These are phyloP conservation scores for Phaeosphaeria sp. DNA, from an alignment of 2,329 filamentous ascomycete genomes.

Conservation along the genomic window DNA sequence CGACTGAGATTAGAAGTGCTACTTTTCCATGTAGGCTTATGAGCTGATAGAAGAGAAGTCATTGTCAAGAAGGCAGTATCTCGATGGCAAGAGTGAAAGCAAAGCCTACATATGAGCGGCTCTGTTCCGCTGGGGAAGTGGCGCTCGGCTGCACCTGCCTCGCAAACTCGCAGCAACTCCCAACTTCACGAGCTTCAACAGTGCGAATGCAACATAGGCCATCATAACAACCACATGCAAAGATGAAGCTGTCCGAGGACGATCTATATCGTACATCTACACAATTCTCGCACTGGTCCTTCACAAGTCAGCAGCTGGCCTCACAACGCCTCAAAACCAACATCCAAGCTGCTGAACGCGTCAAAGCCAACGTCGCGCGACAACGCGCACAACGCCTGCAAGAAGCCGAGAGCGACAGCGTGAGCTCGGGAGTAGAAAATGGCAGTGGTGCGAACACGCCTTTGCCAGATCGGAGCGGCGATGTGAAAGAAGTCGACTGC, in stretches of 20 bases:
- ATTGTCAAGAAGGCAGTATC: too few relatives aligned
- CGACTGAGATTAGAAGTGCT: too few relatives aligned
- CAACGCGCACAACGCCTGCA: slow-evolving; percentile 47
- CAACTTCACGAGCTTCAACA: slow-evolving; percentile 12
- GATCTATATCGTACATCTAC: slow-evolving; percentile 87
- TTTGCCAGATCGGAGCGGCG: slow-evolving; percentile 5
- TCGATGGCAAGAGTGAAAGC: too few relatives aligned
- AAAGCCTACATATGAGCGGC: background rate
- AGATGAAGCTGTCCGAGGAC: slow-evolving; percentile 76
- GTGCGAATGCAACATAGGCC: background rate
- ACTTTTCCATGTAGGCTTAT: too few relatives aligned
- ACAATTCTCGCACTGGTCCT: slow-evolving; percentile 93
- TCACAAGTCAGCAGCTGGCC: slow-evolving; percentile 74
- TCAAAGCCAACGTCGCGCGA: slow-evolving; percentile 63
- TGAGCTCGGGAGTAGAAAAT: slow-evolving; percentile 40
- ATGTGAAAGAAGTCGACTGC: slow-evolving; percentile 68
- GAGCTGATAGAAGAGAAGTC: too few relatives aligned
- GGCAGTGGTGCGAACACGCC: slow-evolving; percentile 41
- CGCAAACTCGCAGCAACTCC: slow-evolving; percentile 1
- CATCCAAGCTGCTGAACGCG: slow-evolving; percentile 73
- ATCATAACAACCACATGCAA: slow-evolving; percentile 8
- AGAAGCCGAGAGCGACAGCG: slow-evolving; percentile 41
- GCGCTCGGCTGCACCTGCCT: slow-evolving; percentile 27
- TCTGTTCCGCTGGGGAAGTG: background rate
- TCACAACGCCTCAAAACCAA: slow-evolving; percentile 81